Conservation (phyloP, 2,329 filamentous ascomycete genomes). For the Zelopaecilomyces penicillatus region DNA sequence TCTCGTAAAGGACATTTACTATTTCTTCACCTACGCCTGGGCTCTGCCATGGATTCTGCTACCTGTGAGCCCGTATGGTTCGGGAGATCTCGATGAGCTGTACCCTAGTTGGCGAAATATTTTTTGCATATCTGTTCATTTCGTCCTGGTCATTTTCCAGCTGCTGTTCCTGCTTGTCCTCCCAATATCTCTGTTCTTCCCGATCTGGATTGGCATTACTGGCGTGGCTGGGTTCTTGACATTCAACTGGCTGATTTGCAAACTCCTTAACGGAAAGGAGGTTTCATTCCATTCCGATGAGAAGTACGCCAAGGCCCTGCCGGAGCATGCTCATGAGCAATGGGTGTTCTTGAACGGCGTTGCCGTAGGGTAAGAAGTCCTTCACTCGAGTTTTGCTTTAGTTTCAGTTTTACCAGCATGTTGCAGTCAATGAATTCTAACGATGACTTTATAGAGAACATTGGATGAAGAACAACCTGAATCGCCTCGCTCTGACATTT, state of each 20-base stretch:
- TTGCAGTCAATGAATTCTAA: background rate
- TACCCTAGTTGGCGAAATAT: conserved; percentile 49
- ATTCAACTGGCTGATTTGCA: conserved; percentile 44
- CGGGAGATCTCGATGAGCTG: conserved; percentile 54
- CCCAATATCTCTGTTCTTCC: conserved; percentile 39
- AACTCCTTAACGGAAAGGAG: conserved; percentile 40
- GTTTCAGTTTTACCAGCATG: background rate
- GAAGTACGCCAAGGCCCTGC: conserved; percentile 39
- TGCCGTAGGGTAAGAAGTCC: conserved; percentile 43
- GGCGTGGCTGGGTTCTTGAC: conserved; percentile 36
- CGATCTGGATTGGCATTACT: conserved; percentile 37
- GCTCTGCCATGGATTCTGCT: conserved; percentile 53
- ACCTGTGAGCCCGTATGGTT: conserved; percentile 45
- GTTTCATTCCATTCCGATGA: conserved; percentile 44
- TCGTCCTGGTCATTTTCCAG: conserved; percentile 51
- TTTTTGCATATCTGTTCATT: conserved; percentile 48
- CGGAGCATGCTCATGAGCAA: conserved; percentile 53
- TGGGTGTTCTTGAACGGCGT: conserved; percentile 80
- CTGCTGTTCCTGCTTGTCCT: conserved; percentile 50
- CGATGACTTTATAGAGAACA: conserved; percentile 34
- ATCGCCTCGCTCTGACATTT: conserved; percentile 65
- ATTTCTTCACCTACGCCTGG: conserved; percentile 47
- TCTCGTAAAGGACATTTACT: conserved; percentile 43
- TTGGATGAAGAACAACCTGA: conserved; percentile 63
- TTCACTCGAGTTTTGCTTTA: background rate